Conservation (phyloP, 495 filamentous ascomycete species). For the Lophium mytilinum region DNA sequence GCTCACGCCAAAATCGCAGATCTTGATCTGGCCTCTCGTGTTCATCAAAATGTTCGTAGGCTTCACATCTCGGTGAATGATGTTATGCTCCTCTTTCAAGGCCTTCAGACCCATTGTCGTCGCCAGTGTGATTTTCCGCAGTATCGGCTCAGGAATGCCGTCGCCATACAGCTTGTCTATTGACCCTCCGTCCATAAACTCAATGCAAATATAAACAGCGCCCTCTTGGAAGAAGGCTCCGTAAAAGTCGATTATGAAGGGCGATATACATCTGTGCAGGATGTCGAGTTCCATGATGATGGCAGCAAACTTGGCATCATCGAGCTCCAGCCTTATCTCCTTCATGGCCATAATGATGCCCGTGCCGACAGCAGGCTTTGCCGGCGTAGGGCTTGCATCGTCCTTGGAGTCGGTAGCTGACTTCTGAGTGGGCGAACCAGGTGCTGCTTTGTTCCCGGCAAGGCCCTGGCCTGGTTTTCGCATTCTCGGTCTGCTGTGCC, state of each 20-base stretch:
- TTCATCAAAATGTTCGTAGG: constrained; percentile 96
- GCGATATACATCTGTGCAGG: constrained; percentile 87
- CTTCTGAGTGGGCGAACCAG: constrained; percentile 22
- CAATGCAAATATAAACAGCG: constrained; percentile 98
- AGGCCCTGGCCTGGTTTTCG: constrained; percentile 75
- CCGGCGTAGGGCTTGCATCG: constrained; percentile 16
- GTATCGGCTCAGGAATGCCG: constrained; percentile 78
- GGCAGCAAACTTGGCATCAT: constrained; percentile 91
- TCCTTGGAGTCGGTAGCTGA: constrained; percentile 7
- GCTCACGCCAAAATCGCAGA: constrained; percentile 97
- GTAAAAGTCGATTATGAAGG: constrained; percentile 97
- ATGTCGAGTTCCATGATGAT: constrained; percentile 99
- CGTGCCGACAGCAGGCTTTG: constrained; percentile 24
- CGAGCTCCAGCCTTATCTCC: constrained; percentile 92
- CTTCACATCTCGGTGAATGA: constrained; percentile 98
- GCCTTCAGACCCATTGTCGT: constrained; percentile 86
- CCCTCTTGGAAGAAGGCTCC: constrained; percentile 99
- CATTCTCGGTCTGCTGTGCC: constrained; percentile 70
- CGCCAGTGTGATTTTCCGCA: constrained; percentile 86
- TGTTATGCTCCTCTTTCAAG: constrained; percentile 97
- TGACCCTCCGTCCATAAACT: constrained; percentile 99
- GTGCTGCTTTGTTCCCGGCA: constrained; percentile 44
- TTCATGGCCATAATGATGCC: constrained; percentile 98
- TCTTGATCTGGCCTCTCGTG: constrained; percentile 84
- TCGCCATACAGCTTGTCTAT: constrained; percentile 95